Base-by-base conservation (phyloP, 129 eudicot genomes). In the Flaveria bidentis region DNA sequence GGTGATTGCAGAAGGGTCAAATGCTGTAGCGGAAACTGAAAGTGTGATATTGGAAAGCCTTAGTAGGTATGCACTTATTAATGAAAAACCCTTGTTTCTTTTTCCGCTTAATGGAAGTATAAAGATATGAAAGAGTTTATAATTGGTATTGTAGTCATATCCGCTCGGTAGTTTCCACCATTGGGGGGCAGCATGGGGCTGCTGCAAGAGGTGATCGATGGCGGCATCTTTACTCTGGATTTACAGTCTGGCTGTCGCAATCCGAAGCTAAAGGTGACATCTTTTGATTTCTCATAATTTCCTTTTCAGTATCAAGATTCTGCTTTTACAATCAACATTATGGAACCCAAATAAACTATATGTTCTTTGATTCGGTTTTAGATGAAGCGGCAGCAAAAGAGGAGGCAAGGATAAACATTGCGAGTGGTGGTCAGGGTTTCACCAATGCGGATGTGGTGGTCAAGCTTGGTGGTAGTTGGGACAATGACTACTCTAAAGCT, bases 381-480 rank as follows among this genome's bases (percentile, higher is more conserved):
- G 98, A 94, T 81, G 97, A 94, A 82, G 89, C 80, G 17, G 78
- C 91, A 11, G 97, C 97, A 70, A 91, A 86, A 83, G 97, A 91
- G 74, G 98, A 94, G 83, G 96, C 92, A 0, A 84, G 82, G 80
- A 82, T 73, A 77, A 72, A 77, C 75, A 76, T 91, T 33, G 73
- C 69, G 78, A 86, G 85, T 51, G 87, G 93, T 26, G 46, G 76
- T 74, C 80, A 86, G 57, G 96, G 93, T 76, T 94, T 88, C 76
- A 68, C 93, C 9, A 94, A 94, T 51, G 93, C 98, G 1, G 98
- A 94, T 25, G 98, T 94, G 83, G 97, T 91, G 62, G 98, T 94
- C 56, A 94, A 94, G 85, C 83, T 94, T 51, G 85, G 89, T 11
- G 92, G 89, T 14, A 87, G 90, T 69, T 94, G 98, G 98, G 97